Conservation (phyloP, 2,329 filamentous ascomycete species). For the Aspergillus sp. region DNA sequence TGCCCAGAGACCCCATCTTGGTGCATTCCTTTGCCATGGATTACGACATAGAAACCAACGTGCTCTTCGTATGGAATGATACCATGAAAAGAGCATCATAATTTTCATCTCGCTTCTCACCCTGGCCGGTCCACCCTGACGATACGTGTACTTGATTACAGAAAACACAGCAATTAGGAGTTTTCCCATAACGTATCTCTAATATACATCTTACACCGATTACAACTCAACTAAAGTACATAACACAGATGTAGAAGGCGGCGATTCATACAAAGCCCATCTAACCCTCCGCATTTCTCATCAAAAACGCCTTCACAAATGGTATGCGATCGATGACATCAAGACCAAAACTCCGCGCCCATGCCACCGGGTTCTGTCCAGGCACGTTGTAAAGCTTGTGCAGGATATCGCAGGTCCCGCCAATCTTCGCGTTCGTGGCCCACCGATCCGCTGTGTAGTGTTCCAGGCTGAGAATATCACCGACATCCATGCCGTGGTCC, state of each 20-base stretch:
- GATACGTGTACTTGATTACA: too few relatives aligned
- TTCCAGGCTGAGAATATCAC: constrained; percentile 74
- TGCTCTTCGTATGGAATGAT: too few relatives aligned
- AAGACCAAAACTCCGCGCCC: constrained; percentile 74
- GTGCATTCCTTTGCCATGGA: too few relatives aligned
- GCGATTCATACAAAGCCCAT: background rate
- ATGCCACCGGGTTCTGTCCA: constrained; percentile 74
- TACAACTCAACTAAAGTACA: background rate
- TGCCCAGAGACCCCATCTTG: too few relatives aligned
- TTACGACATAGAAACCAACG: too few relatives aligned
- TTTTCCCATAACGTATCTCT: too few relatives aligned
- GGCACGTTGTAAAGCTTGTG: constrained; percentile 84
- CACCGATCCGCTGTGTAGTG: constrained; percentile 80
- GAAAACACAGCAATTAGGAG: too few relatives aligned
- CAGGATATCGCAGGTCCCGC: constrained; percentile 80
- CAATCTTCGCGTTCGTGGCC: constrained; percentile 73
- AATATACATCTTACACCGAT: background rate
- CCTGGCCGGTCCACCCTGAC: too few relatives aligned
- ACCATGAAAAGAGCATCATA: too few relatives aligned
- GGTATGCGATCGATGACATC: constrained; percentile 71
- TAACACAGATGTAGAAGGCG: background rate
- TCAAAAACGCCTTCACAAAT: constrained; percentile 79
- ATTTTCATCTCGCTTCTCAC: too few relatives aligned
- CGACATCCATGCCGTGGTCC: constrained; percentile 82
- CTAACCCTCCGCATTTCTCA: constrained; percentile 61